phyloP scores from a whole-genome alignment of 768 basidiomycete species.

The Boletus vinaceobasis region DNA sequence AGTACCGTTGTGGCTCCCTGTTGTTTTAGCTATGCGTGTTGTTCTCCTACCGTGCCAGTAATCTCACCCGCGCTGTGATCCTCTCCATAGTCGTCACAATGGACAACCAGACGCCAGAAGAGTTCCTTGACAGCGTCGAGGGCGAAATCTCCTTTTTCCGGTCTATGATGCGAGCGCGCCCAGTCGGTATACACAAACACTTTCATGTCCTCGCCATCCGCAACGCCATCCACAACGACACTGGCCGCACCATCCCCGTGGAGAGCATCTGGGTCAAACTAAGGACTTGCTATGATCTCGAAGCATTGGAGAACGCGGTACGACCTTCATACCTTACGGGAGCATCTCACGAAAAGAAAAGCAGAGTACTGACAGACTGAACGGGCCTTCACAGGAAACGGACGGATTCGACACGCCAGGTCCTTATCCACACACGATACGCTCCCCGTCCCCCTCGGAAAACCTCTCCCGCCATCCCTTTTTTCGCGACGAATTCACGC shows the following conservation, averaged over 20 bases:
- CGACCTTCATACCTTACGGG: neutral
- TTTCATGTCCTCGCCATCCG: constrained; percentile 79
- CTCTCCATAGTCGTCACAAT: constrained; percentile 8
- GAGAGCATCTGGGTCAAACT: constrained; percentile 78
- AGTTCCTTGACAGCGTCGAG: constrained; percentile 66
- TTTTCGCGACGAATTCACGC: constrained; percentile 67
- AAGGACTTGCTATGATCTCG: constrained; percentile 66
- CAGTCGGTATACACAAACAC: constrained; percentile 78
- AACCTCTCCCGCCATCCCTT: constrained; percentile 68
- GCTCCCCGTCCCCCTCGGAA: constrained; percentile 66
- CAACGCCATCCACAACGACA: constrained; percentile 68
- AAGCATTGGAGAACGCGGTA: constrained; percentile 65
- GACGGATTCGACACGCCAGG: constrained; percentile 46
- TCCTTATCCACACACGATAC: constrained; percentile 46
- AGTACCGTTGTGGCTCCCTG: constrained; percentile 8
- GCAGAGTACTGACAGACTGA: neutral
- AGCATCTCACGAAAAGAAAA: no score
- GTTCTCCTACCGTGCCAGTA: constrained; percentile 14
- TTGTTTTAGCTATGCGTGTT: constrained; percentile 24
- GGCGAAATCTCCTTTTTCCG: constrained; percentile 87
- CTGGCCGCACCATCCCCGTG: constrained; percentile 53
- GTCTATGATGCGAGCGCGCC: constrained; percentile 75
- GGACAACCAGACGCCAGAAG: constrained; percentile 30
- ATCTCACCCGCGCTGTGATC: constrained; percentile 3
- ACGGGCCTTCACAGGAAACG: constrained; percentile 32